These are phyloP conservation scores for Chrysosphaeria jannelii DNA, from an alignment of 2,329 filamentous ascomycete species.

Conservation along the genomic window DNA sequence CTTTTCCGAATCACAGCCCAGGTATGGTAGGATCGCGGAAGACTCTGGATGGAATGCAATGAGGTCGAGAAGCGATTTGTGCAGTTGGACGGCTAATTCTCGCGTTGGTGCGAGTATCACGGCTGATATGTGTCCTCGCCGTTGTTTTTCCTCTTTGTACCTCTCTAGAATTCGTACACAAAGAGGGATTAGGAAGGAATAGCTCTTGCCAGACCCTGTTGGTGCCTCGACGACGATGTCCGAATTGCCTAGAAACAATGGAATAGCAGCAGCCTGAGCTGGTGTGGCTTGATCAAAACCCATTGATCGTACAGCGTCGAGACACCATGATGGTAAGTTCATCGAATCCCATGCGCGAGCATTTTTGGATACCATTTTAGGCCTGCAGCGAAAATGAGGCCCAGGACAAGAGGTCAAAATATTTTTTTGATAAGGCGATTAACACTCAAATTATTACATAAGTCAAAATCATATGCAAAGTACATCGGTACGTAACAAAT, in stretches of 20 bases:
- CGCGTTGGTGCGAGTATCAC: slow-evolving; percentile 84
- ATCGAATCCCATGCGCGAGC: slow-evolving; percentile 34
- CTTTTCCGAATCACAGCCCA: slow-evolving; percentile 10
- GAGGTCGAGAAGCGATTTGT: slow-evolving; percentile 47
- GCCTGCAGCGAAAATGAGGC: too few relatives aligned
- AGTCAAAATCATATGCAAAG: too few relatives aligned
- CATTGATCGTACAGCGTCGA: slow-evolving; percentile 59
- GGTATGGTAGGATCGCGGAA: slow-evolving; percentile 26
- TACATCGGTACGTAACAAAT: too few relatives aligned
- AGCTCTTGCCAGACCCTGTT: slow-evolving; percentile 71
- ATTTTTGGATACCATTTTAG: slow-evolving; percentile 8
- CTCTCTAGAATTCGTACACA: slow-evolving; percentile 54
- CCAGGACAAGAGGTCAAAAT: too few relatives aligned
- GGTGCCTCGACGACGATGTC: slow-evolving; percentile 56
- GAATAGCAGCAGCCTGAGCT: slow-evolving; percentile 77
- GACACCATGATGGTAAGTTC: slow-evolving; percentile 49
- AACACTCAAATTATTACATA: too few relatives aligned
- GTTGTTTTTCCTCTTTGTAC: slow-evolving; percentile 26
- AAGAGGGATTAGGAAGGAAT: slow-evolving; percentile 53
- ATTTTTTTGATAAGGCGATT: too few relatives aligned
- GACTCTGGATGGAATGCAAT: slow-evolving; percentile 63
- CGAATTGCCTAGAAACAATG: slow-evolving; percentile 66
- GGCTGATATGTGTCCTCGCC: slow-evolving; percentile 67
- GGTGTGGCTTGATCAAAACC: slow-evolving; percentile 47
- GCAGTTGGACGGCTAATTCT: slow-evolving; percentile 75